Conservation (phyloP, 352 stramenopile genomes). For the Phytophthora idaei region DNA sequence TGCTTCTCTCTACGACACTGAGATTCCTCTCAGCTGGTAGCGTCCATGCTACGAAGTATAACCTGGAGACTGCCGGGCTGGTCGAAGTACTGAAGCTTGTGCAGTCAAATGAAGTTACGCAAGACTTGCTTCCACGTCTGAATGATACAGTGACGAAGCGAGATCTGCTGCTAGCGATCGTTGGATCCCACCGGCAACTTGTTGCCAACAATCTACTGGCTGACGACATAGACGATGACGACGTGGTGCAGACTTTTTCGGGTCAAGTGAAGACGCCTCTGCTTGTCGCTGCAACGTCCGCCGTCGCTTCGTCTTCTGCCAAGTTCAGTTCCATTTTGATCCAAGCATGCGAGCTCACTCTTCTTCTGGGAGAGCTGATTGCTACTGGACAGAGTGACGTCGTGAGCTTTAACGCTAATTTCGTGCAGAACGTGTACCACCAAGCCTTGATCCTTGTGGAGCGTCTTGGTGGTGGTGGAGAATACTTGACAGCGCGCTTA, state of each 20-base stretch:
- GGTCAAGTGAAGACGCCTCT: conserved; percentile 28
- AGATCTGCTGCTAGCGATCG: conserved; percentile 40
- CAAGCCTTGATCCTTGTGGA: conserved; percentile 48
- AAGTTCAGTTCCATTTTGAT: conserved; percentile 28
- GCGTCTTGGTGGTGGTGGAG: conserved; percentile 45
- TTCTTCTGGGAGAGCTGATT: conserved; percentile 34
- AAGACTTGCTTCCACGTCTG: conserved; percentile 17
- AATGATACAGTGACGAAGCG: conserved; percentile 21
- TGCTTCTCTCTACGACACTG: conserved; percentile 43
- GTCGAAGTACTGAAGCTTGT: conserved; percentile 40
- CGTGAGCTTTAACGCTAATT: conserved; percentile 16
- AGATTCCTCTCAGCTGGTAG: conserved; percentile 53
- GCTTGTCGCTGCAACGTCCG: conserved; percentile 23
- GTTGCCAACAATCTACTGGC: conserved; percentile 38
- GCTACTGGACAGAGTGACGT: conserved; percentile 15
- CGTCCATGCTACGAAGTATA: conserved; percentile 58
- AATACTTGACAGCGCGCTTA: conserved; percentile 54
- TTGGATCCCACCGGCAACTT: conserved; percentile 40
- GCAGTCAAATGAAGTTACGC: conserved; percentile 25
- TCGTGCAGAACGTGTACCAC: conserved; percentile 48
- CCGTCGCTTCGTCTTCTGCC: conserved; percentile 19
- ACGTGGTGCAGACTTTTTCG: conserved; percentile 36
- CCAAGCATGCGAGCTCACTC: conserved; percentile 41
- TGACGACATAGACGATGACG: conserved; percentile 64
- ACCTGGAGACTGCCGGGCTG: conserved; percentile 43